A percentile compares a stretch with the other conserved stretches of the same genome.
phyloP scores from a whole-genome alignment of 2,329 filamentous ascomycete species.

The Colletotrichum endophyticum region DNA sequence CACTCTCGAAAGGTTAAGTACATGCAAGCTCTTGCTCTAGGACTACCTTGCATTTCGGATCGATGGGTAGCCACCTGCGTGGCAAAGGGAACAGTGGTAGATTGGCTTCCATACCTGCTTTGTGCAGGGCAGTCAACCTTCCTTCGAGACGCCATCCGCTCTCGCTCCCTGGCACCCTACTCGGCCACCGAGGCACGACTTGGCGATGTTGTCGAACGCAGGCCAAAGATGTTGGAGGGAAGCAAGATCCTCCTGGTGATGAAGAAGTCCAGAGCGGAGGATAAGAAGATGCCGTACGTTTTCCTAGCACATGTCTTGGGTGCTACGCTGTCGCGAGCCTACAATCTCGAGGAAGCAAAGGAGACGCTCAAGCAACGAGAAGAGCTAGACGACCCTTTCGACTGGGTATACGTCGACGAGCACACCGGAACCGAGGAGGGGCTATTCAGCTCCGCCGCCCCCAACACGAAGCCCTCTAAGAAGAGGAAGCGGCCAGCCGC shows the following conservation, averaged over 20 bases:
- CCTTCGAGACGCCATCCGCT: constrained; percentile 78
- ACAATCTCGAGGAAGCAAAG: constrained; percentile 69
- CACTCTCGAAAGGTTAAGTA: constrained; percentile 91
- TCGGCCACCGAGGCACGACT: constrained; percentile 62
- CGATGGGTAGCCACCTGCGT: constrained; percentile 83
- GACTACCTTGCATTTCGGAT: constrained; percentile 82
- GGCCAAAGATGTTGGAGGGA: constrained; percentile 68
- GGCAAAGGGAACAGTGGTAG: constrained; percentile 62
- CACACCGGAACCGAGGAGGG: constrained; percentile 58
- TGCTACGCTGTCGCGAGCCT: constrained; percentile 70
- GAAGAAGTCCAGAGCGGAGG: constrained; percentile 64
- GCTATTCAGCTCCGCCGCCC: constrained; percentile 41
- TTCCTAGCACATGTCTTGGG: constrained; percentile 84
- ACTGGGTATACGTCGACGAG: constrained; percentile 82
- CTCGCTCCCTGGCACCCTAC: constrained; percentile 70
- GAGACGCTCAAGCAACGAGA: constrained; percentile 59
- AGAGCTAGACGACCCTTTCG: constrained; percentile 56
- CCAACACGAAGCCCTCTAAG: constrained; percentile 39
- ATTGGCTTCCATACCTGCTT: constrained; percentile 83
- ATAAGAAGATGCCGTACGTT: constrained; percentile 73
- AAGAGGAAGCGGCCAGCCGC: constrained; percentile 40
- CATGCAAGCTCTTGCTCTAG: constrained; percentile 90
- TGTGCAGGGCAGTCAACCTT: constrained; percentile 82
- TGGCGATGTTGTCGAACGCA: constrained; percentile 57
- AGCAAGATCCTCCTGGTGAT: constrained; percentile 77